Base-by-base conservation (phyloP, 2,329 filamentous ascomycete species). In the Fusarium vanettenii region DNA sequence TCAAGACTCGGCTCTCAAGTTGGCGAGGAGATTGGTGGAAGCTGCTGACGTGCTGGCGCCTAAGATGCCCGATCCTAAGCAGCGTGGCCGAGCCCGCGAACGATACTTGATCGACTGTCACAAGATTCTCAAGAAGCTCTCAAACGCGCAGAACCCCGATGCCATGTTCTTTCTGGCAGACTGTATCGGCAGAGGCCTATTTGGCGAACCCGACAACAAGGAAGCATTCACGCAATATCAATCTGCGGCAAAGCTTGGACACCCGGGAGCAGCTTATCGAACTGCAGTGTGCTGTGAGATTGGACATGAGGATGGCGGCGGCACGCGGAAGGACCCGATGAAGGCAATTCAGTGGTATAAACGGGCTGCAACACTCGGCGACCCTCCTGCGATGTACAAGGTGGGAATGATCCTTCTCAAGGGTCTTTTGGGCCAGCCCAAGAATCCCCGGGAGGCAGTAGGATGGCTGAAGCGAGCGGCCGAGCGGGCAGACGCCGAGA, bases 291-390 rank as follows among this genome's bases (percentile, higher is more conserved):
- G 97, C 85, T 98, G 97, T 80, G 97, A 99, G 82, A 95, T 99
- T 78, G 97, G 97, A 5, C 92, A 95, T 66, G 96, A 98, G 80
- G 95, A 97, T 78, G 96, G 95, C 33, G 97, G 97, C 62, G 97
- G 97, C 27, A 98, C 97, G 1, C 92, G 94, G 68, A 94, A 93
- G 78, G 97, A 99, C 80, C 94, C 95, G 1, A 85, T 96, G 75
- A 98, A 98, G 84, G 96, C 97, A 1, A 95, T 98, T 22, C 96
- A 98, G 82, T 99, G 97, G 97, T 99, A 99, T 84, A 95, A 96
- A 82, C 93, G 95, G 50, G 95, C 97, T 8, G 96, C 97, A 13
- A 93, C 93, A 14, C 87, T 98, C 4, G 96, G 97, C 4, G 96
- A 99, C 80, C 93, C 93, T 2, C 94, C 96, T 1, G 97, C 95